Base-by-base conservation (phyloP, 306 rosid species). In the Vigna angularis region DNA sequence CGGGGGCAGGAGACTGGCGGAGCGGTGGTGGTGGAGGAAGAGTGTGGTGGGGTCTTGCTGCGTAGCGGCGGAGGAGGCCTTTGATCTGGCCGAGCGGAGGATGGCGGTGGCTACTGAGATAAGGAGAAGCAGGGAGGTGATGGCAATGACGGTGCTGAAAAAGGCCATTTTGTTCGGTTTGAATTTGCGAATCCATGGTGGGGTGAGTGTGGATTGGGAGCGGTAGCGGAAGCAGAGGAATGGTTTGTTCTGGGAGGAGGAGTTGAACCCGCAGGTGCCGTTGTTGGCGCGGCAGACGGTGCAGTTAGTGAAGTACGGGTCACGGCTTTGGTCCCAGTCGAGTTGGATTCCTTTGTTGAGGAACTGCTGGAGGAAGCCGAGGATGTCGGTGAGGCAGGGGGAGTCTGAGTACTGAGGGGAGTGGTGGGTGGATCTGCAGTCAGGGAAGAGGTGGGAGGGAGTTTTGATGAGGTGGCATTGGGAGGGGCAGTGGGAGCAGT, bases 221-320 rank as follows among this genome's bases (percentile, higher is more conserved):
- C 13, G 77, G 71, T 76, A 83, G 18, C 17, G 75, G 74, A 78
- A 80, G 51, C 98, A 95, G 38, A 91, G n/a, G 76, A 95, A 95
- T 1, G 76, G 73, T 26, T 82, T 87, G 0, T 51, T 14, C 1
- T 90, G 89, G 87, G 87, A 85, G 1, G 98, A 79, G 0, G 88
- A 83, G 58, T 95, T 91, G 84, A 86, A 95, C 9, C 98, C 98
- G 30, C 98, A 95, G 34, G 79, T 57, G 1, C 98, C 98, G 3
- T 78, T 81, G 2, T 63, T 78, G 6, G 77, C 32, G 12, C 42
- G 16, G 57, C 99, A 95, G 7, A 73, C 74, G 6, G 17, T 87
- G 83, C 99, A 95, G 44, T 65, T 83, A 0, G 83, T 28, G 71
- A 93, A 95, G 85, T 85, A 95, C 7, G 87, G 64, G 42, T 90